Percentiles rank a stretch among this genome's conserved stretches.
Conservation (phyloP, 2,329 filamentous ascomycete genomes). For the Aspergillus novoparasiticus region DNA sequence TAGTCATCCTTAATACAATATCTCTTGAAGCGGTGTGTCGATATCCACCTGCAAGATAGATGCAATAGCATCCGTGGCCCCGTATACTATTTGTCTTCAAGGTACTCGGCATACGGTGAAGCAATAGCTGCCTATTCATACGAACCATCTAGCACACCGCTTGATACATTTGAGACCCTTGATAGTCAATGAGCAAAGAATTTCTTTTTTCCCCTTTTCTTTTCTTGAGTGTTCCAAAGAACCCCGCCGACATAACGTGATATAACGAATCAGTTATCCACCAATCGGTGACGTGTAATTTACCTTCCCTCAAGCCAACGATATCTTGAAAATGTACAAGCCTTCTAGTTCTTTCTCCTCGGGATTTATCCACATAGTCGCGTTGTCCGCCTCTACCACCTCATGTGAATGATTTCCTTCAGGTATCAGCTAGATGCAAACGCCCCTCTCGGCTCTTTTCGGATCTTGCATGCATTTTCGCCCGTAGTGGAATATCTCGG, state of each 20-base stretch:
- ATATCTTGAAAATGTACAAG: no score
- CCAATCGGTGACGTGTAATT: neutral
- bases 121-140: neutral
- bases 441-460: neutral
- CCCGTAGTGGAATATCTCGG: neutral
- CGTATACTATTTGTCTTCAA: neutral
- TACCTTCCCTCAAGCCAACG: neutral
- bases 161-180: neutral
- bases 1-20: neutral
- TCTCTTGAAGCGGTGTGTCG: neutral
- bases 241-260: no score
- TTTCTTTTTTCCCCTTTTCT: no score
- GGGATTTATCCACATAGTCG: neutral
- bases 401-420: neutral
- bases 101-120: neutral
- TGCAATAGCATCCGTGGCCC: no score
- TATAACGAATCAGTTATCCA: neutral
- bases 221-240: no score
- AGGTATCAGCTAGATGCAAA: no score
- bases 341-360: no score
- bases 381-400: neutral
- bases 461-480: neutral
- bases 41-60: neutral
- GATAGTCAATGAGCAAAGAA: no score
- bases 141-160: neutral